phyloP scores from a whole-genome alignment of 176 grass and related monocot genomes.

The Oryza longistaminata region DNA sequence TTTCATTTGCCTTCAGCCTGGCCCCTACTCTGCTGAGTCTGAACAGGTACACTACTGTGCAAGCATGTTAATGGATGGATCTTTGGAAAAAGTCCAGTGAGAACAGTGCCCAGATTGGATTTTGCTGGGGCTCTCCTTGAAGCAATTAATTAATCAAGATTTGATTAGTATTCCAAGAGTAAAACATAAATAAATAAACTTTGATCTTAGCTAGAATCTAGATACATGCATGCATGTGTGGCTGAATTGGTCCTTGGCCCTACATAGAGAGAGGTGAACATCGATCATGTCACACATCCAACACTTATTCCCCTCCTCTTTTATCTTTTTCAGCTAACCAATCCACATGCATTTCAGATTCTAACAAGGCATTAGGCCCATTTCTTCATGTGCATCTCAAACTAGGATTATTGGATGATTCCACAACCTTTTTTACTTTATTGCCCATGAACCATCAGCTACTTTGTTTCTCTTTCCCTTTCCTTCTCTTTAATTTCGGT shows the following conservation, averaged over 20 bases:
- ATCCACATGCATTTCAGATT: constrained; percentile 32
- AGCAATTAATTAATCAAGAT: constrained; percentile 8
- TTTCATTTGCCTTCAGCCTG: neutral
- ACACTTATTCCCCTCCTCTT: neutral
- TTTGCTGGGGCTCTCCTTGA: constrained; percentile 14
- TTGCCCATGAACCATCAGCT: neutral
- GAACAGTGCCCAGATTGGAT: constrained; percentile 39
- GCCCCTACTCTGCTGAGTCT: neutral
- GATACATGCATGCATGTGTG: constrained; percentile 36
- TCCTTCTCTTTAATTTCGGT: neutral
- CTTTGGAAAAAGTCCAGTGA: constrained; percentile 20
- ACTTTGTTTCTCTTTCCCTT: constrained; percentile 13
- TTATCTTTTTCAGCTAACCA: constrained; percentile 8
- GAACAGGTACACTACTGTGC: constrained; percentile 33
- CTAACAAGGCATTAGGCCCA: neutral
- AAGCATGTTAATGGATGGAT: constrained; percentile 20
- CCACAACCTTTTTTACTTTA: neutral
- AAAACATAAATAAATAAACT: neutral
- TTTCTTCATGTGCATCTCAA: neutral
- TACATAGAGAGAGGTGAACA: constrained; percentile 19
- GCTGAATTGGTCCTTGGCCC: constrained; percentile 11
- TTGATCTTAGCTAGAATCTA: constrained; percentile 22
- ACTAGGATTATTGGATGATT: constrained; percentile 12
- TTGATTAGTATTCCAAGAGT: neutral
- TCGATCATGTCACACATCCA: constrained; percentile 24